Base-by-base conservation (phyloP, 495 filamentous ascomycete species). In the Elasticomyces elasticus region DNA sequence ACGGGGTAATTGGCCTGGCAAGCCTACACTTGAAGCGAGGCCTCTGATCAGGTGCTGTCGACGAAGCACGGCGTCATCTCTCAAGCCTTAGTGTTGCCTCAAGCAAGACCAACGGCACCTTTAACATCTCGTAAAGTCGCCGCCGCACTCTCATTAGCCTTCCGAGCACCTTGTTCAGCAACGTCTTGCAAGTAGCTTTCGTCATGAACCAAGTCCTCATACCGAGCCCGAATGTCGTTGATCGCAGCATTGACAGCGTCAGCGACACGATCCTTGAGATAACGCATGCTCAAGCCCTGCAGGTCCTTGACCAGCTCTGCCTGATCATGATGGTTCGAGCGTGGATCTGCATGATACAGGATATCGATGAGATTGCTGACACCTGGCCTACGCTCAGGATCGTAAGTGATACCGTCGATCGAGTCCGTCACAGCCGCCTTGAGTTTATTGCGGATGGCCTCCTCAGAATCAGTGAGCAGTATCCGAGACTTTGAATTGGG, bases 361-460 rank as follows among this genome's bases (percentile, higher is more conserved):
- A 98, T 76, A 44, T 86, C 78, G 19, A 98, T 67, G 15, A 98
- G 71, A 66, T 97, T 98, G 17, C 89, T 80, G 0, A 98, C 82
- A 1, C 89, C 94, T 0, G 91, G 90, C 31, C 92, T 76, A 0
- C 55, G 56, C 0, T 57, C 60, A 0, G 83, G 85, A 54, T 95
- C 85, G 66, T 87, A 95, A 2, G 79, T 79, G 37, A 95, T 76
- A 22, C 58, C 66, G 10, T 72, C 62, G 1, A 74, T 54, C 0
- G 75, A 81, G 64, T 98, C 92, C 20, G 92, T 97, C n/a, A 89
- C 64, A 26, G 92, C 87, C 12, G 67, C 62, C 50, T 67, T 79
- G 58, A 96, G 70, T 66, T 94, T 94, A 38, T 66, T 65, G 2
- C 65, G 56, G 55, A 97, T 88, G 0, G 71, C 67, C 1, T 75